These are phyloP conservation scores for Lepiota brunneoincarnata DNA, from an alignment of 768 basidiomycete genomes.

Conservation along the genomic window DNA sequence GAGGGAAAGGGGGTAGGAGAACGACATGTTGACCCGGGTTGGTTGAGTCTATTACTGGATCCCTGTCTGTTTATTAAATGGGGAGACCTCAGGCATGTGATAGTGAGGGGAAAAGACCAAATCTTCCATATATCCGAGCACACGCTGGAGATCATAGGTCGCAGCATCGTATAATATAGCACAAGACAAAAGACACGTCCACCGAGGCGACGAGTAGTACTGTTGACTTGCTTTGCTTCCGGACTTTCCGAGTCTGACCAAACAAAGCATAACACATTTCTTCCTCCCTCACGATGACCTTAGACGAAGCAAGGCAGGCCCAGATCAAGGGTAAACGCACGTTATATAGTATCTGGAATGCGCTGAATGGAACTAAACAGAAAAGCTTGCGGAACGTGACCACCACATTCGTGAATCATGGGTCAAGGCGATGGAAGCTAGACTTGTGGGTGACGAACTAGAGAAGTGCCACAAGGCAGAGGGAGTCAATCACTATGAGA, in stretches of 20 bases:
- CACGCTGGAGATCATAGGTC: no score
- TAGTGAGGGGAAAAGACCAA: neutral
- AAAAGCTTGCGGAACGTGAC: constrained; percentile 67
- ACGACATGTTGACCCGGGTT: neutral
- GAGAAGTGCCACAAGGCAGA: constrained; percentile 87
- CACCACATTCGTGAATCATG: constrained; percentile 84
- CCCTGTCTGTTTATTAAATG: neutral
- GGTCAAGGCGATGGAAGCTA: constrained; percentile 91
- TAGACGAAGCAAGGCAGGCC: constrained; percentile 33
- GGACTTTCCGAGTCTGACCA: constrained; percentile 10
- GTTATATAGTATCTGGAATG: neutral
- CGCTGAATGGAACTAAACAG: constrained; percentile 29
- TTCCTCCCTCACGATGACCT: constrained; percentile 32
- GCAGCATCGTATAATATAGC: neutral
- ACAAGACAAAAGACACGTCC: no score
- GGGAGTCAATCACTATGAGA: constrained; percentile 90
- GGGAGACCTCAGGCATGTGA: neutral
- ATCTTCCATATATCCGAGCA: no score
- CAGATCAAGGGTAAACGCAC: constrained; percentile 49
- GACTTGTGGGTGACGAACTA: constrained; percentile 85
- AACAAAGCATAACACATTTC: constrained; percentile 23
- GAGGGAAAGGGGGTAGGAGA: constrained; percentile 1
- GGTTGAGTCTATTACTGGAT: neutral
- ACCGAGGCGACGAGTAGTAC: no score
- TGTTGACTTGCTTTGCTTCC: neutral